Percentiles rank a stretch among this genome's conserved stretches.
These are phyloP conservation scores for Amanita subjunquillea DNA, from an alignment of 768 basidiomycete species.

Conservation along the genomic window DNA sequence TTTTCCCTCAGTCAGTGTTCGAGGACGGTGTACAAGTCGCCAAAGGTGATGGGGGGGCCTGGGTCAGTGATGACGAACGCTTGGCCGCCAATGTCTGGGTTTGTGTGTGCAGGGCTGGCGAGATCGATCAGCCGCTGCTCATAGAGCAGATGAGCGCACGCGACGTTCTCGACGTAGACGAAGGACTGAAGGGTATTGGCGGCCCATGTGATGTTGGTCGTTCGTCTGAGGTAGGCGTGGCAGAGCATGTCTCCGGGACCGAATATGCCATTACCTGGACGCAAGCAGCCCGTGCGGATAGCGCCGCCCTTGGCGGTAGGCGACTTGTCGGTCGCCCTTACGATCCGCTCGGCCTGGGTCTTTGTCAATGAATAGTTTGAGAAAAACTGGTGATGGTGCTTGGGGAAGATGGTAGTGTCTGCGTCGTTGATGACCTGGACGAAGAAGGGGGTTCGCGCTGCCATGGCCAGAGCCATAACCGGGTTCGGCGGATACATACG, in stretches of 20 bases:
- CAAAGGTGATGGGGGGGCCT: constrained; percentile 49
- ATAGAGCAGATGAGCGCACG: constrained; percentile 61
- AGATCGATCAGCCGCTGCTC: constrained; percentile 60
- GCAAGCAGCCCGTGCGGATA: constrained; percentile 61
- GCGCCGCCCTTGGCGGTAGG: constrained; percentile 16
- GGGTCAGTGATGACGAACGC: constrained; percentile 60
- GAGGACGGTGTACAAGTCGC: constrained; percentile 50
- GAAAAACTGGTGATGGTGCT: constrained; percentile 52
- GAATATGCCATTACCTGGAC: constrained; percentile 73
- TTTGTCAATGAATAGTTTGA: constrained; percentile 75
- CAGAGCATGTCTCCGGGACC: constrained; percentile 67
- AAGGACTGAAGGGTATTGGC: constrained; percentile 49
- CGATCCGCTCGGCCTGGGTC: constrained; percentile 39
- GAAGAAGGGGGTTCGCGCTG: constrained; percentile 44
- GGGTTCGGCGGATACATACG: constrained; percentile 42
- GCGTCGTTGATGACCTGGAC: constrained; percentile 53
- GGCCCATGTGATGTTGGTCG: constrained; percentile 56
- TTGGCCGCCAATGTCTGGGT: constrained; percentile 66
- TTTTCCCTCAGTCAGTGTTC: constrained; percentile 47
- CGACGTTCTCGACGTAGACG: constrained; percentile 69
- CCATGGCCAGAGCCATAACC: constrained; percentile 73
- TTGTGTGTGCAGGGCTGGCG: constrained; percentile 24
- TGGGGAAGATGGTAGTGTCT: constrained; percentile 41
- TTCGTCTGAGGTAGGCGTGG: constrained; percentile 51
- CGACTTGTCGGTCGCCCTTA: constrained; percentile 25